Base-by-base conservation (phyloP, 2,329 filamentous ascomycete genomes). In the Fusarium sp. region DNA sequence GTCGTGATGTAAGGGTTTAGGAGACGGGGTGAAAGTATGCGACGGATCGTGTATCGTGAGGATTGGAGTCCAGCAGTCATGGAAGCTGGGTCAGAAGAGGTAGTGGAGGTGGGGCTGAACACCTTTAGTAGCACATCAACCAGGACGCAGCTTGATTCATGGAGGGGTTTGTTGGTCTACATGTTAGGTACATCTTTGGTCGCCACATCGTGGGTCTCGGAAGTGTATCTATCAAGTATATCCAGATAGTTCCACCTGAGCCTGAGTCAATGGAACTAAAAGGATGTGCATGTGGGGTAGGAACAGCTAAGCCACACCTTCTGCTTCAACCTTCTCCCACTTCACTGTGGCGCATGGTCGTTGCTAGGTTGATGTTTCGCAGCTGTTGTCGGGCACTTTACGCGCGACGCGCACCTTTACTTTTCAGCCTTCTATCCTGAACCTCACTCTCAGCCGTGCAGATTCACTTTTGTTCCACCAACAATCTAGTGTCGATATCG, bases 351-450 rank as follows among this genome's bases (percentile, higher is more conserved):
- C 69, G 59, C 26, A 48, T 63, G 37, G n/a, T 26, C 18, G 44
- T 51, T 37, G 44, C 49, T 44, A 42, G 37, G 49, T 26, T n/a
- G 37, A n/a, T 28, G 26, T 55, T 26, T 31, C 34, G 49, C 76
- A 37, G 34, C 34, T n/a, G 34, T 37, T 37, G 34, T n/a, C 34
- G 18, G 34, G 34, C 77, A 77, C 78, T 81, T 79, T 74, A 81
- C 79, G 78, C 79, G 79, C 74, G 73, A 80, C 79, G 79, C 79
- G 79, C 16, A 60, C 54, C 62, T 49, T 57, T 62, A 52, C 63
- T 75, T 76, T 75, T 76, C 75, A 77, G 73, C 74, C 76, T 77
- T 75, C 69, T 65, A n/a, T 62, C n/a, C 49, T 52, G 53, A 43
- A 58, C 63, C 39, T 62, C 39, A 58, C 50, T 61, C 61, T 62